Conservation (phyloP, 2,329 filamentous ascomycete genomes). For the Neurospora sp. region DNA sequence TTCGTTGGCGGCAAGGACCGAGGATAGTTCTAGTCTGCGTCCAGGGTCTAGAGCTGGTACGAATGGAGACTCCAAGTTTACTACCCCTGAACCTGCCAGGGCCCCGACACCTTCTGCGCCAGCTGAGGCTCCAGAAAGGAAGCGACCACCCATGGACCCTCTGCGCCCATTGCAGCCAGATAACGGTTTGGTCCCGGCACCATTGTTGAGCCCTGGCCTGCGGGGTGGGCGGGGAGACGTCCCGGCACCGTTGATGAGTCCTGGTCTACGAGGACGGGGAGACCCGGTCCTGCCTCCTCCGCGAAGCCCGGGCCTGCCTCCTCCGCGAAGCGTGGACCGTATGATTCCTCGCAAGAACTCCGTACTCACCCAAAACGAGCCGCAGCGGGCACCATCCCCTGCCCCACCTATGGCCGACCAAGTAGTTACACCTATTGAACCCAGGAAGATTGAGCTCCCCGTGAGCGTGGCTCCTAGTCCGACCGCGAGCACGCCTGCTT, state of each 20-base stretch:
- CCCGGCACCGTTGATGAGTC: conserved; percentile 48
- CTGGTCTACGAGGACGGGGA: conserved; percentile 28
- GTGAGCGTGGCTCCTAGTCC: conserved; percentile 10
- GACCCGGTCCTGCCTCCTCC: conserved; percentile 36
- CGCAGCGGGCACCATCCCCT: neutral
- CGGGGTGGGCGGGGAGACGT: conserved; percentile 22
- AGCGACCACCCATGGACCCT: conserved; percentile 57
- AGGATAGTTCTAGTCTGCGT: conserved; percentile 40
- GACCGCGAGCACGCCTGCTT: conserved; percentile 18
- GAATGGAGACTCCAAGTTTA: conserved; percentile 16
- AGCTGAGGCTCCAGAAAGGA: conserved; percentile 50
- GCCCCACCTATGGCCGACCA: conserved; percentile 8
- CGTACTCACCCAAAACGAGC: conserved; percentile 17
- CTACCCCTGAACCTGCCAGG: conserved; percentile 16
- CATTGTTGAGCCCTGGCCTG: too few species aligned
- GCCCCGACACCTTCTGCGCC: conserved; percentile 24
- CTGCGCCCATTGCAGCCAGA: conserved; percentile 38
- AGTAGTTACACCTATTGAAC: conserved; percentile 9
- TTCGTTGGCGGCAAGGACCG: conserved; percentile 38
- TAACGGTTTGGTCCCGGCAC: conserved; percentile 45
- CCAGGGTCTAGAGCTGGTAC: conserved; percentile 44
- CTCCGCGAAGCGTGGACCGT: conserved; percentile 39
- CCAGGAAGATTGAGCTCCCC: conserved; percentile 4
- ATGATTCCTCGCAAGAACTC: conserved; percentile 37
- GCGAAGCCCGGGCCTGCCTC: conserved; percentile 38